Evolutionary conservation across 2,329 filamentous ascomycete genomes (phyloP), one percentile per base, ranked within the genome.

Genomic region (Curvularia eragrostidis): DNA sequence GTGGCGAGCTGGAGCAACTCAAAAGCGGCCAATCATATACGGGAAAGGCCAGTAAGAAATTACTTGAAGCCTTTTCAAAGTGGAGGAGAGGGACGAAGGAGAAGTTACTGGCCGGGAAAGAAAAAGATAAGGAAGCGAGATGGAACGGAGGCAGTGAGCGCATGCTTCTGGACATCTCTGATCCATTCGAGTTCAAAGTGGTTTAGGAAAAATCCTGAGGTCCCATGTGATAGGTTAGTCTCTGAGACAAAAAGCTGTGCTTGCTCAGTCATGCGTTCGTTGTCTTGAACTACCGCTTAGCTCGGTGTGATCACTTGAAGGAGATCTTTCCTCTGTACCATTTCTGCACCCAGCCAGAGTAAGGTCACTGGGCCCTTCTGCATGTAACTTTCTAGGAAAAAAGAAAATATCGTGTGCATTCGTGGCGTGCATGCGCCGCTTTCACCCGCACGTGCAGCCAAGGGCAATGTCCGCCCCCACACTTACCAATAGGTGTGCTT

Each of bases 321-420:
- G n/a, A 36, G 15, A 12, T 5, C n/a, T 18, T 13, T 26, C 12
- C 1, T 24, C 9, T 24, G 13, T 26, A 15, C 7, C n/a, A 21
- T 26, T 43, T 15, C 7, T 43, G 9, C 18, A 5, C 23, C 4
- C 7, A 8, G 13, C 15, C 9, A 26, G 3, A 4, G 21, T 3
- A n/a, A 43, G n/a, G 1, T 8, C 5, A 24, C 13, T 10, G 21
- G 13, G 3, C 6, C 23, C 8, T 8, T 15, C 41, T 12, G 15
- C 5, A 9, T 43, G 41, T 9, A 43, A 43, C 41, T 7, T 43
- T n/a, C 5, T 15, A 24, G 41, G 23, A 43, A 43, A 43, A 43
- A 43, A 43, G 41, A n/a, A 43, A 43, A 26, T 43, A 9, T 43
- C 41, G n/a, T 28, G 43, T 36, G 19, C 30, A 48, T 48, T 23